Evolutionary conservation across 2,329 filamentous ascomycete species (phyloP), one percentile per base, ranked within the genome.

Genomic region (Fusarium continuum): DNA sequence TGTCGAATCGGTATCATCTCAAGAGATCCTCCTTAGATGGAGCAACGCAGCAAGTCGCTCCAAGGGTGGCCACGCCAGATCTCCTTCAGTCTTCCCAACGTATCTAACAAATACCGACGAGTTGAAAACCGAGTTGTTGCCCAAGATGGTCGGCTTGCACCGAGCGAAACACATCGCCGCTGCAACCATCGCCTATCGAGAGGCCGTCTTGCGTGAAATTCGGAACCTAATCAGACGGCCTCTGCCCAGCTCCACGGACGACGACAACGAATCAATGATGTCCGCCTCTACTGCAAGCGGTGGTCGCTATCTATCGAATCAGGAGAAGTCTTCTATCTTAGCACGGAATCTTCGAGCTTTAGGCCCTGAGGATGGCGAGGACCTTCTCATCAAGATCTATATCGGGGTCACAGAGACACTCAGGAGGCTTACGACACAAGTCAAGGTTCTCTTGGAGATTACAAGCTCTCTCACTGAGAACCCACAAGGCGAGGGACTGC

Each of bases 361-460:
- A 56, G 93, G 96, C 49, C 82, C 91, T 2, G 88, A 90, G 53
- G 93, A 96, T 76, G 92, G 93, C 0, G 94, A 98, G 75, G 86
- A 88, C 7, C 85, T 98, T 68, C 84, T 98, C 13, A 82, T 88
- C 25, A 91, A 87, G 54, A 90, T 96, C 14, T 99, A 98, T 72
- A 90, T 93, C 16, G 88, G 91, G 28, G 89, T 97, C 8, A 90
- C 94, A 5, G 95, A 99, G 78, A 91, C 91, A 4, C 75, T 99
- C 41, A 85, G 95, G 53, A 85, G 95, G 70, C 80, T 97, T 8
- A 92, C 92, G 16, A 93, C 92, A 1, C 94, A 98, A 74, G 91
- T 95, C 51, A 99, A 99, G 75, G 88, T 98, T 9, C 78, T 99
- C n/a, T 82, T 99, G 9, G 95, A 99, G 75, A 91, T 97, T 17